Evolutionary conservation across 352 stramenopile genomes (phyloP).

Genomic region (Phytophthora rubi): DNA sequence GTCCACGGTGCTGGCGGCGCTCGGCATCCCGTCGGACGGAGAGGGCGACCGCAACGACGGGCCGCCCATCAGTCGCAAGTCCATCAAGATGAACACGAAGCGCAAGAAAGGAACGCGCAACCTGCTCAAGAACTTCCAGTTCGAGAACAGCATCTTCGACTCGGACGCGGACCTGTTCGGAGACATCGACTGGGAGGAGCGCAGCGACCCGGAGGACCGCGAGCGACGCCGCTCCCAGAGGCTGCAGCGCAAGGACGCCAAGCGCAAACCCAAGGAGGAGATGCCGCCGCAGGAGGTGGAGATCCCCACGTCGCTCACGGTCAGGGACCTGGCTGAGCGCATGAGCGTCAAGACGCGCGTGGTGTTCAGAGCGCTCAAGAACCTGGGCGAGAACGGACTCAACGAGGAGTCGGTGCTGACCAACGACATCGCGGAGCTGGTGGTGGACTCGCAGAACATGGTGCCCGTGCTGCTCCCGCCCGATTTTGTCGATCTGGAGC

Average conservation of each 20-base stretch:
- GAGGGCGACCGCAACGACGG: slow-evolving; percentile 16
- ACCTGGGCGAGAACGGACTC: slow-evolving; percentile 73
- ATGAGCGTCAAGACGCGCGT: slow-evolving; percentile 82
- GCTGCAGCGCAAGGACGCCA: slow-evolving; percentile 59
- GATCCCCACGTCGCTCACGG: slow-evolving; percentile 72
- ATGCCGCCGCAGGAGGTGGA: slow-evolving; percentile 75
- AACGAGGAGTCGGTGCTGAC: slow-evolving; percentile 76
- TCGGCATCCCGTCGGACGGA: slow-evolving; percentile 38
- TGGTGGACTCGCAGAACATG: slow-evolving; percentile 86
- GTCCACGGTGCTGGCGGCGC: slow-evolving; percentile 38
- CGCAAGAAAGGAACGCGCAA: slow-evolving; percentile 80
- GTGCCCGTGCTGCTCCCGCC: slow-evolving; percentile 83
- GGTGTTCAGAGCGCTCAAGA: slow-evolving; percentile 65
- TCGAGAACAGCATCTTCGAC: slow-evolving; percentile 89
- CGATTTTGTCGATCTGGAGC: slow-evolving; percentile 84
- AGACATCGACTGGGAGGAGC: slow-evolving; percentile 78
- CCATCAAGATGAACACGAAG: slow-evolving; percentile 67
- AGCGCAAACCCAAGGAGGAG: slow-evolving; percentile 44
- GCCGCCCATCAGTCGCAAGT: slow-evolving; percentile 43
- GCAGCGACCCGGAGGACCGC: slow-evolving; percentile 53
- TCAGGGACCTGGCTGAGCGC: slow-evolving; percentile 81
- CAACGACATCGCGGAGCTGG: slow-evolving; percentile 81
- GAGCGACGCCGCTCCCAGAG: slow-evolving; percentile 72
- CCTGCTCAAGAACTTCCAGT: slow-evolving; percentile 84
- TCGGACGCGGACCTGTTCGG: slow-evolving; percentile 69